Evolutionary conservation across 2,329 filamentous ascomycete species (phyloP), one percentile per base, ranked within the genome.

Genomic region (Capronia epimyces): DNA sequence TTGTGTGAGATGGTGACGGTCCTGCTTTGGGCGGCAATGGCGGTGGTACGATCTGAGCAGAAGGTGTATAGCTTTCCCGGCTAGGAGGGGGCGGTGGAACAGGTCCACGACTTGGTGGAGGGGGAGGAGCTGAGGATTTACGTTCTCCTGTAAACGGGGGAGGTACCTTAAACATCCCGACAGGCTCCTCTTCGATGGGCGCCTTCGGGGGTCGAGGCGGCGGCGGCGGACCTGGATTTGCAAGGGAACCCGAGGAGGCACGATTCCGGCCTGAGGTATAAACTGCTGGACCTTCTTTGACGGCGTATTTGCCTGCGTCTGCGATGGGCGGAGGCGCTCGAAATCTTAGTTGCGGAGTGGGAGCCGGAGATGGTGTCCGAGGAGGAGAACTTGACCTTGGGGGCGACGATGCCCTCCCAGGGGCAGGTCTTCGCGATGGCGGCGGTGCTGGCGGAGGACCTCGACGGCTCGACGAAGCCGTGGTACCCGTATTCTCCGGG

Each of bases 241-340:
- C 62, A 59, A 76, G 49, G 61, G 69, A 64, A 29, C 69, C 70
- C 8, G 76, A 79, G 13, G 70, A 65, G 55, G 78, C 77, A 59
- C 75, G 66, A 52, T 71, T 66, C 63, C 75, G 68, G 64, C 73
- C 61, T 67, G 78, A 65, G 49, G 69, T 70, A 25, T 68, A 63
- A 10, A 73, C 65, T 16, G 73, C 60, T 51, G 69, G 74, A 20
- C 67, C 68, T 50, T 74, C 71, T 24, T 73, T 68, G 55, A 83
- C 76, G 2, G 86, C 89, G 65, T 82, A 93, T 69, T 88, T 95
- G 31, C 93, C 93, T 51, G 93, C 93, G 67, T 95, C 90, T 49
- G 88, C 82, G 53, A 97, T 71, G 2, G 91, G 87, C 27, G 93
- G 93, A 40, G 93, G 93, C 7, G 88, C 91, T 58, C 83, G 79